These are phyloP conservation scores for Gynandropsis gynandra DNA, from an alignment of 345 rosid genomes.

Conservation along the genomic window DNA sequence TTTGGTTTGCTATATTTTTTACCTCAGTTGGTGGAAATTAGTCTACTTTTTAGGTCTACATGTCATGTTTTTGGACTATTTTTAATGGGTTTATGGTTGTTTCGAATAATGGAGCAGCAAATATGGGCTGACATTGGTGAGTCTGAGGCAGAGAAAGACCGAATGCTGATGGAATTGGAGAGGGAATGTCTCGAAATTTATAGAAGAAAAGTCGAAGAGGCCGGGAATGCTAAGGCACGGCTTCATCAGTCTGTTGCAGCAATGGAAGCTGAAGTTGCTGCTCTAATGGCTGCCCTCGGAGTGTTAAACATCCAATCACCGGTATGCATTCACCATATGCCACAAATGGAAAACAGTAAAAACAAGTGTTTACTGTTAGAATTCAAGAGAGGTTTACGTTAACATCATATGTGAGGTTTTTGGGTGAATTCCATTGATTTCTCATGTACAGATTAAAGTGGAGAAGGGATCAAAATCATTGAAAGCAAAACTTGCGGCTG, in stretches of 20 bases:
- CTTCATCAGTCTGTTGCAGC: constrained; percentile 92
- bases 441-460: constrained; percentile 36
- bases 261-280: constrained; percentile 91
- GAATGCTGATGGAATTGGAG: constrained; percentile 80
- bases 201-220: constrained; percentile 85
- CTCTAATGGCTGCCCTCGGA: constrained; percentile 84
- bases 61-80: constrained; percentile 11
- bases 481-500: constrained; percentile 68
- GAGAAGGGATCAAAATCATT: constrained; percentile 53
- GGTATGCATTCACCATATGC: constrained; percentile 27
- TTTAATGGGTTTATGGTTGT: constrained; percentile 1
- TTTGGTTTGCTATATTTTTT: constrained; percentile 7
- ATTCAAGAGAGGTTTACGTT: too few species aligned
- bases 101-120: constrained; percentile 57
- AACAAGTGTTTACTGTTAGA: too few species aligned
- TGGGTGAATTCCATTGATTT: too few species aligned
- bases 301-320: constrained; percentile 59
- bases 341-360: too few species aligned
- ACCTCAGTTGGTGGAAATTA: background rate
- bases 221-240: constrained; percentile 78
- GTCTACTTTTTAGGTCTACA: background rate
- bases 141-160: constrained; percentile 73
- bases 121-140: constrained; percentile 97
- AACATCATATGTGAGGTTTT: too few species aligned
- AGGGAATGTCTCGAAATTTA: constrained; percentile 88